Evolutionary conservation across 1,139 yeast species (phyloP).

Genomic region (Candida gigantensis): DNA sequence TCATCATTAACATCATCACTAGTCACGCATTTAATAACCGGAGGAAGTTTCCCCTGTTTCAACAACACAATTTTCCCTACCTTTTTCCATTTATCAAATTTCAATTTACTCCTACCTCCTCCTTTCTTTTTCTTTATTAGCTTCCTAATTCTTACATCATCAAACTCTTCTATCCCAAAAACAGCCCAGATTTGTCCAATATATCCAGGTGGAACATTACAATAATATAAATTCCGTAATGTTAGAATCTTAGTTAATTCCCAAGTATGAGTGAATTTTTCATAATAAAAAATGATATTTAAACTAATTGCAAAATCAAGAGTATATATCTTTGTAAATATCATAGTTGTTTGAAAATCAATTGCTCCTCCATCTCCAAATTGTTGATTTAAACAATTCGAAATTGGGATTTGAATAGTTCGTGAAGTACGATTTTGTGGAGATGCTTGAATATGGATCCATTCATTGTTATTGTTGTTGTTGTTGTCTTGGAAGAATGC

Average conservation of each 20-base stretch:
- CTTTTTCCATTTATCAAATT: slow-evolving; percentile 7
- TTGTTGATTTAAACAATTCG: slow-evolving; percentile 15
- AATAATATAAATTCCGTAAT: slow-evolving; percentile 12
- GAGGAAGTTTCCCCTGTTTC: slow-evolving; percentile 10
- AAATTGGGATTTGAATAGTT: slow-evolving; percentile 10
- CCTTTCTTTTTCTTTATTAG: slow-evolving; percentile 1
- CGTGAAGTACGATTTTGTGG: not conserved
- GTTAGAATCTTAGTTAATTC: slow-evolving; percentile 13
- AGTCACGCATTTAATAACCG: slow-evolving; percentile 15
- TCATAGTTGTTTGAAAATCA: slow-evolving; percentile 9
- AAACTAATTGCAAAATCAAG: slow-evolving; percentile 12
- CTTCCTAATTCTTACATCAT: slow-evolving; percentile 3
- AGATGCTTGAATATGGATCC: slow-evolving; percentile 4
- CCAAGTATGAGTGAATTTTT: slow-evolving; percentile 9
- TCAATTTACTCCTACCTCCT: slow-evolving; percentile 1
- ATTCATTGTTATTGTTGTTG: slow-evolving; percentile 2
- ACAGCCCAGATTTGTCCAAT: slow-evolving; percentile 15
- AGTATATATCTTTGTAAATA: slow-evolving; percentile 9
- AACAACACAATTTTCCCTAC: slow-evolving; percentile 11
- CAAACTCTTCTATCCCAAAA: slow-evolving; percentile 5
- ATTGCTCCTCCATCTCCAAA: slow-evolving; percentile 16
- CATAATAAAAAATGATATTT: slow-evolving; percentile 13
- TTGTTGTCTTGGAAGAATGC: slow-evolving; percentile 2
- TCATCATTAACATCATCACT: slow-evolving; percentile 5
- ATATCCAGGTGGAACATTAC: slow-evolving; percentile 13